Conservation (phyloP, 768 basidiomycete species). For the Pholiota microspora region DNA sequence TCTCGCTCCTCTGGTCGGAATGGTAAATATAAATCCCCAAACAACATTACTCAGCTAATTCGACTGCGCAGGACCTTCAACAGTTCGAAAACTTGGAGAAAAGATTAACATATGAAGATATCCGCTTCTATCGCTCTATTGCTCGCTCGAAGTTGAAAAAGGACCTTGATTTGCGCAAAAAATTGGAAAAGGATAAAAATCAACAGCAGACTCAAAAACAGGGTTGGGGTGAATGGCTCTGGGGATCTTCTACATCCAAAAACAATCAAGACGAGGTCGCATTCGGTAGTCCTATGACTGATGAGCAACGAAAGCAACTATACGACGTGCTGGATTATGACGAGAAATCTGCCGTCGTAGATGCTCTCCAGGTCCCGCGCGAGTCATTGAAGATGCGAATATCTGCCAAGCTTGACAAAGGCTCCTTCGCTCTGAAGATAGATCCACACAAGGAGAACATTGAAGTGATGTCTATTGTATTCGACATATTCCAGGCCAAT, state of each 20-base stretch:
- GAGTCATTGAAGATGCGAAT: constrained; percentile 81
- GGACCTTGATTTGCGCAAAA: constrained; percentile 69
- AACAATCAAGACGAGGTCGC: constrained; percentile 47
- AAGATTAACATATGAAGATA: constrained; percentile 90
- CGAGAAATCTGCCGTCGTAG: constrained; percentile 73
- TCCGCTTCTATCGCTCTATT: constrained; percentile 96
- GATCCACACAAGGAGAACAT: constrained; percentile 61
- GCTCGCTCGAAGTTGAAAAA: constrained; percentile 86
- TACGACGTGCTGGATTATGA: constrained; percentile 92
- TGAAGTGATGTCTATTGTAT: constrained; percentile 85
- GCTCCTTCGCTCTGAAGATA: constrained; percentile 79
- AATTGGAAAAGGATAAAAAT: constrained; percentile 66
- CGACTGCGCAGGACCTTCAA: constrained; percentile 42
- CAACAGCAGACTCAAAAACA: constrained; percentile 48
- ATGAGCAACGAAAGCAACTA: constrained; percentile 85
- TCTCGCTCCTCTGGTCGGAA: constrained; percentile 46
- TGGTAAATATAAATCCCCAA: constrained; percentile 42
- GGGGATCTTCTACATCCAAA: constrained; percentile 55
- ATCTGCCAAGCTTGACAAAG: constrained; percentile 76
- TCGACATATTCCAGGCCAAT: constrained; percentile 83
- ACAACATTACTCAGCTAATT: neutral
- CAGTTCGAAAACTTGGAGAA: constrained; percentile 67
- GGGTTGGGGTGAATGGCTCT: constrained; percentile 77
- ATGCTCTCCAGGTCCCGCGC: constrained; percentile 67
- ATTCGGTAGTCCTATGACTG: constrained; percentile 75